Percentiles rank a stretch among this genome's conserved stretches.
Evolutionary conservation across 78 protist genomes (phyloP).

Genomic region (Bigelowiella natans): DNA sequence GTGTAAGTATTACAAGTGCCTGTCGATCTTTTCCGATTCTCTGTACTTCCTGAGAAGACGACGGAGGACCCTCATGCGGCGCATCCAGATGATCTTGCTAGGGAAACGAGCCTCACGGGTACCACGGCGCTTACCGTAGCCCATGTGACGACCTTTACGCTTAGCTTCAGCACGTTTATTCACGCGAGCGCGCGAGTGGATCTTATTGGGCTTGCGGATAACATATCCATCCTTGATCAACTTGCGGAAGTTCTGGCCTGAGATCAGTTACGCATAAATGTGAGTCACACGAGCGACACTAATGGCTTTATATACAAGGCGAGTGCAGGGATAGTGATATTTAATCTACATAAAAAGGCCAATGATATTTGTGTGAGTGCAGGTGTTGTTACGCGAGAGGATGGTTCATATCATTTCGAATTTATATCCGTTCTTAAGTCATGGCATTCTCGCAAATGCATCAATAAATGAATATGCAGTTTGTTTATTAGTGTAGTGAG

Average conservation of each 20-base stretch:
- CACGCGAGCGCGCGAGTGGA: constrained; percentile 84
- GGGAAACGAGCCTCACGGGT: constrained; percentile 95
- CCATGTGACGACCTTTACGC: constrained; percentile 75
- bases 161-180: constrained; percentile 64
- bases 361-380: too few relatives aligned
- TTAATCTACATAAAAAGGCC: too few relatives aligned
- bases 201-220: constrained; percentile 73
- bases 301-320: too few relatives aligned
- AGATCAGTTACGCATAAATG: not conserved
- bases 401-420: too few relatives aligned
- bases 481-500: too few relatives aligned
- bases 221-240: constrained; percentile 84
- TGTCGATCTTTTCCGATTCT: constrained; percentile 71
- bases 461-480: too few relatives aligned
- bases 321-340: too few relatives aligned
- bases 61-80: constrained; percentile 94
- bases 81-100: constrained; percentile 88
- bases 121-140: constrained; percentile 94
- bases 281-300: too few relatives aligned
- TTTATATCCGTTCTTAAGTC: too few relatives aligned
- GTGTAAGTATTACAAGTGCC: not conserved
- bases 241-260: constrained; percentile 65
- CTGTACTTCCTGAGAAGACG: constrained; percentile 92
- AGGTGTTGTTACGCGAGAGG: too few relatives aligned
- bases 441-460: too few relatives aligned